Evolutionary conservation across 176 grass and related monocot genomes (phyloP).

Genomic region (Juncus effusus): DNA sequence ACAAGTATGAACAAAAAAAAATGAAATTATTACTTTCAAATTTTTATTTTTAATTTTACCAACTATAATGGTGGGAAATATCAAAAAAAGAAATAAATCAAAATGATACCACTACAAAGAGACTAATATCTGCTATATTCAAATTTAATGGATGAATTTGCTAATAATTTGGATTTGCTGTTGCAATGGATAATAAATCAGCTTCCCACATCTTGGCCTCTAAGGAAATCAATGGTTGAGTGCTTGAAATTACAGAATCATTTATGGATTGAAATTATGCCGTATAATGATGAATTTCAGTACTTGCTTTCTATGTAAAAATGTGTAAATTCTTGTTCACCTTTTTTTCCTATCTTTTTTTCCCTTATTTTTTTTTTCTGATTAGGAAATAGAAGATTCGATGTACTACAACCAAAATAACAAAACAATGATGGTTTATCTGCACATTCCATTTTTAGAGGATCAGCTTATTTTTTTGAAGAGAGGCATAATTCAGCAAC

Average conservation of each 20-base stretch:
- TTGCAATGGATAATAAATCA: slow-evolving; percentile 68
- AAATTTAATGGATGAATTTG: slow-evolving; percentile 58
- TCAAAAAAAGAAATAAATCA: too few species aligned
- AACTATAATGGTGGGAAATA: too few species aligned
- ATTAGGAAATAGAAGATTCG: too few species aligned
- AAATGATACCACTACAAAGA: slow-evolving; percentile 56
- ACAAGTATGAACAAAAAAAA: too few species aligned
- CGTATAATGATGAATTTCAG: slow-evolving; percentile 65
- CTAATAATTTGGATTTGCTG: slow-evolving; percentile 55
- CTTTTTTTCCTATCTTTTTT: slow-evolving; percentile 12
- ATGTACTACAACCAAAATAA: too few species aligned
- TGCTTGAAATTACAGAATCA: slow-evolving; percentile 41
- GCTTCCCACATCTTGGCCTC: slow-evolving; percentile 85
- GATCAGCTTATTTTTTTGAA: too few species aligned
- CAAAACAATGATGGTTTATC: too few species aligned
- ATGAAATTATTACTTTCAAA: too few species aligned
- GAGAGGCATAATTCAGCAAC: too few species aligned
- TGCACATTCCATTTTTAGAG: too few species aligned
- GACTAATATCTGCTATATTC: slow-evolving; percentile 57
- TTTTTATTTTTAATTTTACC: too few species aligned
- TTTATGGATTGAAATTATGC: slow-evolving; percentile 40
- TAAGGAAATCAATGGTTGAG: slow-evolving; percentile 85
- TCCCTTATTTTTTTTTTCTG: neutral
- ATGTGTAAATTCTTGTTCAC: neutral
- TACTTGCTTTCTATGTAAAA: slow-evolving; percentile 71